Evolutionary conservation across 257 asterid species (phyloP).

Genomic region (Nicotiana otophora): DNA sequence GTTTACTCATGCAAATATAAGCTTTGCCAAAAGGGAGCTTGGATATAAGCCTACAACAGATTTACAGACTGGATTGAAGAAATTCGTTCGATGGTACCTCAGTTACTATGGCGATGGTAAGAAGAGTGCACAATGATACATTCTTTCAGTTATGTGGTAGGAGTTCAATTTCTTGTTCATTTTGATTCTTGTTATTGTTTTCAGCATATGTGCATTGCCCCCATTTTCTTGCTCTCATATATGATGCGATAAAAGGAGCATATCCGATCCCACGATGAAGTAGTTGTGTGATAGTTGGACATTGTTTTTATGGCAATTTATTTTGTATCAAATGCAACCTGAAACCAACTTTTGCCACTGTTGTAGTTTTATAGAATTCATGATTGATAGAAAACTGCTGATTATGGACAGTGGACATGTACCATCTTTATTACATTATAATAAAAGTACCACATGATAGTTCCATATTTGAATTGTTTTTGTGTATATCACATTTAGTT

Average conservation of each 20-base stretch:
- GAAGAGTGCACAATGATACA: conserved; percentile 31
- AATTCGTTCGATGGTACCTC: conserved; percentile 52
- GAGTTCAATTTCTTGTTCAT: conserved; percentile 25
- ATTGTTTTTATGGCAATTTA: conserved; percentile 22
- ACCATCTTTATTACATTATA: background rate
- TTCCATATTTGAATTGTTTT: background rate
- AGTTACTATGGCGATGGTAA: conserved; percentile 51
- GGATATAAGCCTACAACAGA: conserved; percentile 56
- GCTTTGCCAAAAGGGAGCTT: conserved; percentile 46
- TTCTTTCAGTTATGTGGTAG: conserved; percentile 22
- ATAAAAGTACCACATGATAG: background rate
- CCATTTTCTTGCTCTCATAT: conserved; percentile 12
- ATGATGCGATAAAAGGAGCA: conserved; percentile 24
- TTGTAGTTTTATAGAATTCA: conserved; percentile 26
- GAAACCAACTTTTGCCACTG: conserved; percentile 32
- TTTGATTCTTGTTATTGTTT: conserved; percentile 34
- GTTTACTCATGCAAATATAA: conserved; percentile 60
- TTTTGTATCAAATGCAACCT: conserved; percentile 22
- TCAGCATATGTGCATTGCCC: conserved; percentile 9
- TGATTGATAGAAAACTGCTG: background rate
- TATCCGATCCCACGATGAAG: conserved; percentile 29
- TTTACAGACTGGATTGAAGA: conserved; percentile 52
- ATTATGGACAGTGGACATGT: background rate
- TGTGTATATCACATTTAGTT: background rate
- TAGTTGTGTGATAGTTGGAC: conserved; percentile 21